phyloP scores from a whole-genome alignment of 371 early-diverging fungal genomes.

The Mortierella sp. region DNA sequence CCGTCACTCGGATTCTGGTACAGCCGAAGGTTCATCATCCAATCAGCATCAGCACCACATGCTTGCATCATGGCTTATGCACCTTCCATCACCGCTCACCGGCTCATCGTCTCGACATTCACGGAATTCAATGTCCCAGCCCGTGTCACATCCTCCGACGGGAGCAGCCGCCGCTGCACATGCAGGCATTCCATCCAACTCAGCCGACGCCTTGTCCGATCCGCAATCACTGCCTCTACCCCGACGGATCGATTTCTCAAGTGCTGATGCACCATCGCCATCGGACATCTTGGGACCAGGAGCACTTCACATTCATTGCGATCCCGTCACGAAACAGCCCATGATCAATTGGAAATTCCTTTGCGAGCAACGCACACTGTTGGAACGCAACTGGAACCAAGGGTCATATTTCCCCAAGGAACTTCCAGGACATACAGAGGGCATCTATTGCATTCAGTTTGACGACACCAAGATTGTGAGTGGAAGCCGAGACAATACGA shows the following conservation, averaged over 20 bases:
- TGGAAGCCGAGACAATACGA: conserved; percentile 85
- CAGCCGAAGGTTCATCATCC: conserved; percentile 10
- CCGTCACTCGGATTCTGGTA: conserved; percentile 16
- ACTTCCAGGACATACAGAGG: conserved; percentile 87
- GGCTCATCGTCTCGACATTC: conserved; percentile 27
- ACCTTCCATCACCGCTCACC: conserved; percentile 42
- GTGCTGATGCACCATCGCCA: conserved; percentile 24
- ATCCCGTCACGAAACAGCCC: conserved; percentile 33
- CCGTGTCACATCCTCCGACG: conserved; percentile 17
- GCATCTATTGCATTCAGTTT: conserved; percentile 93
- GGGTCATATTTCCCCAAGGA: conserved; percentile 67
- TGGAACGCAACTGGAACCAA: conserved; percentile 75
- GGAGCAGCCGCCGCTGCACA: conserved; percentile 9
- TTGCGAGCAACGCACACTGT: conserved; percentile 65
- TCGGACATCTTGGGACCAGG: conserved; percentile 18
- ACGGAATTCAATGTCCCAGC: conserved; percentile 9
- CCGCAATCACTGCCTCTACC: conserved; percentile 8
- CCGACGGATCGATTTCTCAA: conserved; percentile 18
- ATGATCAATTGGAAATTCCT: conserved; percentile 76
- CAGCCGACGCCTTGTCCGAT: neutral
- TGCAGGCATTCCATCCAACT: neutral
- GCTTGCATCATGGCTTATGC: conserved; percentile 42
- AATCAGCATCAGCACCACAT: conserved; percentile 9
- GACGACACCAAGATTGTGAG: conserved; percentile 75
- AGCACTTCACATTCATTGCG: conserved; percentile 40